phyloP scores from a whole-genome alignment of 345 rosid genomes.

The Salix koriyanagi region DNA sequence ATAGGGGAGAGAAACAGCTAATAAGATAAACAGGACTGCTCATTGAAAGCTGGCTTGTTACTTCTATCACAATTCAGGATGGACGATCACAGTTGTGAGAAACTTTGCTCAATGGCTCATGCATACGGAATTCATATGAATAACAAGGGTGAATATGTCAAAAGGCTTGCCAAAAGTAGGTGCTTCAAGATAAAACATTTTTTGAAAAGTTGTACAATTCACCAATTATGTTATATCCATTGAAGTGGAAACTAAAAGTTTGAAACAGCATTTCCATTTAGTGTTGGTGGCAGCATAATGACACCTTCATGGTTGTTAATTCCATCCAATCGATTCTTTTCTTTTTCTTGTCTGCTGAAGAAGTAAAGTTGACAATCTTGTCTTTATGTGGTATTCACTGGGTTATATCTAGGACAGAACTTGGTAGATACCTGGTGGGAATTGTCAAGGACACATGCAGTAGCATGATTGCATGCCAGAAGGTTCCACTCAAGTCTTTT shows the following conservation, averaged over 20 bases:
- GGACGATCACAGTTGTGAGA: background rate
- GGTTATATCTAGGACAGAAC: background rate
- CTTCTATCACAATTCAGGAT: background rate
- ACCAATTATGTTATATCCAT: background rate
- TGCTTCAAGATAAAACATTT: background rate
- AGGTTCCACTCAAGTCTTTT: background rate
- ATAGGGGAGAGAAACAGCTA: background rate
- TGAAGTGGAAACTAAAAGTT: background rate
- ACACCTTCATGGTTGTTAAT: background rate
- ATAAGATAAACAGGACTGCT: background rate
- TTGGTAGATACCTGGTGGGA: background rate
- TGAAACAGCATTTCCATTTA: background rate
- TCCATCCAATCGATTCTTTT: background rate
- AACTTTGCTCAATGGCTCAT: background rate
- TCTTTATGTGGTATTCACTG: background rate
- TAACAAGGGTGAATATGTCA: background rate
- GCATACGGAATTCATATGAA: background rate
- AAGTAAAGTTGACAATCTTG: background rate
- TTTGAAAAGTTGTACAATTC: background rate
- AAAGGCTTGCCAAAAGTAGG: background rate
- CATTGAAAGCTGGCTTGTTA: background rate
- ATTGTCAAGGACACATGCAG: background rate
- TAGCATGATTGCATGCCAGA: background rate
- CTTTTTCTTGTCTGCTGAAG: background rate
- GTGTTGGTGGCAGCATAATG: background rate